Conservation (phyloP, 2,329 filamentous ascomycete species). For the Blastomyces gilchristii region DNA sequence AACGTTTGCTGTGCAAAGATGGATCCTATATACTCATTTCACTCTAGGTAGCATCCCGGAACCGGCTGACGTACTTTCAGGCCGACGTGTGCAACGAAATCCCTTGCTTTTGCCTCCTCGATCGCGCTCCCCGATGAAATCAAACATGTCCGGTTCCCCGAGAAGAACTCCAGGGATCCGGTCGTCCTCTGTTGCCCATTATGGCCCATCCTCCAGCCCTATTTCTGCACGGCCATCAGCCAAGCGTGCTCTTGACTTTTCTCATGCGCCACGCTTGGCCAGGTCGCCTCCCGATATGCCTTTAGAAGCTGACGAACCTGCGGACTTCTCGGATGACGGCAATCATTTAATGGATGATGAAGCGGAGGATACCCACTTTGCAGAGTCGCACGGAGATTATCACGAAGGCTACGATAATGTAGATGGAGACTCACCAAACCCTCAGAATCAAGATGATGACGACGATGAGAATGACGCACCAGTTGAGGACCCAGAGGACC, state of each 20-base stretch:
- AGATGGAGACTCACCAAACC: constrained; percentile 15
- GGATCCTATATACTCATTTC: not conserved
- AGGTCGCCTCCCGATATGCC: constrained; percentile 23
- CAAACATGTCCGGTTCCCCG: constrained; percentile 33
- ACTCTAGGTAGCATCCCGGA: constrained; percentile 32
- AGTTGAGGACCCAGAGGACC: not conserved
- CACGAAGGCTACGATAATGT: constrained; percentile 20
- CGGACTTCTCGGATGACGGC: constrained; percentile 30
- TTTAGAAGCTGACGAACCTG: constrained; percentile 17
- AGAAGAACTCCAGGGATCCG: constrained; percentile 33
- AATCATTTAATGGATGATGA: constrained; percentile 23
- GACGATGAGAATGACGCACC: constrained; percentile 10
- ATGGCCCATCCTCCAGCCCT: constrained; percentile 30
- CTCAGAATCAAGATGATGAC: constrained; percentile 11
- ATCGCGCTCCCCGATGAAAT: constrained; percentile 39
- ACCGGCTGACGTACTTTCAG: constrained; percentile 33
- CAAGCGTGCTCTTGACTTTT: constrained; percentile 19
- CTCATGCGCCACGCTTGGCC: constrained; percentile 19
- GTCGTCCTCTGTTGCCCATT: constrained; percentile 33
- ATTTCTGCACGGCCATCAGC: constrained; percentile 21
- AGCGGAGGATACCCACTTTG: constrained; percentile 26
- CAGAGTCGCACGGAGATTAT: constrained; percentile 20
- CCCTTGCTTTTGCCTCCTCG: constrained; percentile 32
- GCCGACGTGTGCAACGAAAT: constrained; percentile 25
- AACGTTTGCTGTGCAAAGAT: not conserved